phyloP scores from a whole-genome alignment of 2,329 filamentous ascomycete species.

The Aureobasidium leucospermi region DNA sequence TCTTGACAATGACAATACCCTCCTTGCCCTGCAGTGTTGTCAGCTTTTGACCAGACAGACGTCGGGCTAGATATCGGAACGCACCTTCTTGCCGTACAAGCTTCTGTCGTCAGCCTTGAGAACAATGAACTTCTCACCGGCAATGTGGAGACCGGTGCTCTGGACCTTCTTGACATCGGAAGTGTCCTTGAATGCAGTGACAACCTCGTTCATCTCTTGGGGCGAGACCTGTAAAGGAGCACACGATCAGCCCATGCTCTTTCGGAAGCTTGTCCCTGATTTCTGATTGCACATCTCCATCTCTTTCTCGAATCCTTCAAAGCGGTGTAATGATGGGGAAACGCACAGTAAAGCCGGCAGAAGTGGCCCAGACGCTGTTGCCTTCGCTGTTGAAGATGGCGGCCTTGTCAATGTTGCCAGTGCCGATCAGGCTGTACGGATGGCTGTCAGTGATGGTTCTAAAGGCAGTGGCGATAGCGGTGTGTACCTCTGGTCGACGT shows the following conservation, averaged over 20 bases:
- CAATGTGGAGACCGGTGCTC: constrained; percentile 66
- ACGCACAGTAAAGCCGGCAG: constrained; percentile 64
- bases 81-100: constrained; percentile 80
- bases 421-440: constrained; percentile 63
- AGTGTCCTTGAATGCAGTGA: constrained; percentile 46
- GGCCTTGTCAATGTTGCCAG: constrained; percentile 72
- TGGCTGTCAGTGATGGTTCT: background rate
- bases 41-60: background rate
- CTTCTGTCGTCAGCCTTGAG: constrained; percentile 68
- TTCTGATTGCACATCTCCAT: background rate
- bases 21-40: constrained; percentile 56
- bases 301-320: constrained; percentile 9
- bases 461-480: background rate
- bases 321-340: background rate
- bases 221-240: constrained; percentile 39
- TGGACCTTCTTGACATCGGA: constrained; percentile 58
- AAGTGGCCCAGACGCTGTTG: constrained; percentile 71
- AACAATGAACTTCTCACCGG: constrained; percentile 69
- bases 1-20: constrained; percentile 78
- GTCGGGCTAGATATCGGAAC: background rate
- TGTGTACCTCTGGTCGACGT: constrained; percentile 54
- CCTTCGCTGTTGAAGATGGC: constrained; percentile 77
- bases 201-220: constrained; percentile 49
- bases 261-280: background rate
- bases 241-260: constrained; percentile 6